A percentile compares a stretch with the other conserved stretches of the same genome.
Conservation (phyloP, 1,139 yeast genomes). For the Citeromyces hawaiiensis region DNA sequence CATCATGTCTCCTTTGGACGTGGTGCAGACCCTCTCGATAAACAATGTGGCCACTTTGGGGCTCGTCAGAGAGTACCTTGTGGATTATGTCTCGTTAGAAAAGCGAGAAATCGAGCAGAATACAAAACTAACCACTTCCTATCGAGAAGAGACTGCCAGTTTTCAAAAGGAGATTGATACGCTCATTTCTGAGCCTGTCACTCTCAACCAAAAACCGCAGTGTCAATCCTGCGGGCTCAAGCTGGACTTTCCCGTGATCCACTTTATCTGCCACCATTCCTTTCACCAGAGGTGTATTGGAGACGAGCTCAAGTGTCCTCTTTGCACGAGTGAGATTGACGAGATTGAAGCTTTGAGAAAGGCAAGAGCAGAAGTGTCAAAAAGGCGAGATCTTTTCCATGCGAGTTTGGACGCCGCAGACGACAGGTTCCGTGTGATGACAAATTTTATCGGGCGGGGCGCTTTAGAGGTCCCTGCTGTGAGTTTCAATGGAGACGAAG, state of each 20-base stretch:
- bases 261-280: constrained; percentile 79
- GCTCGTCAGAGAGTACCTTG: constrained; percentile 53
- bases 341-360: constrained; percentile 44
- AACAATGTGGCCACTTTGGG: constrained; percentile 65
- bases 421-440: constrained; percentile 61
- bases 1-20: constrained; percentile 62
- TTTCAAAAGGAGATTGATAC: constrained; percentile 41
- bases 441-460: constrained; percentile 81
- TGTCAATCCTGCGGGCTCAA: constrained; percentile 63
- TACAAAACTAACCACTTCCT: constrained; percentile 50
- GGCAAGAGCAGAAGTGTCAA: constrained; percentile 49
- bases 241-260: constrained; percentile 70
- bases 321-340: constrained; percentile 58
- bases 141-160: constrained; percentile 50
- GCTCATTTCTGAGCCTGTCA: constrained; percentile 38
- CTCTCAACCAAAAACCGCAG: constrained; percentile 45
- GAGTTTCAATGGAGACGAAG: too few species aligned
- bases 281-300: constrained; percentile 75
- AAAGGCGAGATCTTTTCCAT: constrained; percentile 50
- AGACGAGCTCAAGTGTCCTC: constrained; percentile 51
- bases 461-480: constrained; percentile 36
- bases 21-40: constrained; percentile 53
- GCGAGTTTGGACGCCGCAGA: constrained; percentile 42
- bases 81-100: constrained; percentile 48
- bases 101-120: constrained; percentile 59